These are phyloP conservation scores for Chloris gayana DNA, from an alignment of 176 grass and related monocot genomes.

Conservation along the genomic window DNA sequence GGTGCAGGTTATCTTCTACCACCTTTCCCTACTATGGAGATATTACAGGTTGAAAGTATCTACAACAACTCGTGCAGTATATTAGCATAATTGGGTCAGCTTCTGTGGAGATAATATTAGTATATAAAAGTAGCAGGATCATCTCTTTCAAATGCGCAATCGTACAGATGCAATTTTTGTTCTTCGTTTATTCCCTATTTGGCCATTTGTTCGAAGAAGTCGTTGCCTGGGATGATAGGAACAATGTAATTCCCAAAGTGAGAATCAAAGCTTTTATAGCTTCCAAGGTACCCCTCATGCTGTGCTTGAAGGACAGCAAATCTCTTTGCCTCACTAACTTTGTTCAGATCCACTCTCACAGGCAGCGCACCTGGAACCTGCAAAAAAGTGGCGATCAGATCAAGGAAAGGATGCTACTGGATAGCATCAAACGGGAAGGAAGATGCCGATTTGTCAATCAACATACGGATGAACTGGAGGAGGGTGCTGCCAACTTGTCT, in stretches of 20 bases:
- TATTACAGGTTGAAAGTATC: constrained; percentile 16
- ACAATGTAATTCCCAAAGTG: constrained; percentile 83
- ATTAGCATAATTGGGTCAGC: neutral
- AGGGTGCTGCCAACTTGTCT: constrained; percentile 44
- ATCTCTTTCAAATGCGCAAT: neutral
- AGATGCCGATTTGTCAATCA: constrained; percentile 14
- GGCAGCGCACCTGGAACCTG: constrained; percentile 45
- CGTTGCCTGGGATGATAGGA: constrained; percentile 66
- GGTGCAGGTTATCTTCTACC: neutral
- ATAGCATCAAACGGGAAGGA: constrained; percentile 26
- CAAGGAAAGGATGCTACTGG: constrained; percentile 21
- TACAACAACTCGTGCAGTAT: neutral
- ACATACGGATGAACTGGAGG: constrained; percentile 37
- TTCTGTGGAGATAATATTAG: neutral
- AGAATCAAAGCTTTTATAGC: constrained; percentile 84
- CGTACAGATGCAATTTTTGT: neutral
- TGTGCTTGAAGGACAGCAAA: constrained; percentile 73
- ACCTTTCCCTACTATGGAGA: neutral
- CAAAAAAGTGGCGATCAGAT: constrained; percentile 38
- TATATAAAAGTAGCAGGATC: neutral
- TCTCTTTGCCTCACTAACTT: constrained; percentile 71
- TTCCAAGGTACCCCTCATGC: constrained; percentile 75
- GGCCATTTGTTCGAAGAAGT: constrained; percentile 41
- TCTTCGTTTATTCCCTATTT: constrained; percentile 14
- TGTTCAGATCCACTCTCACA: constrained; percentile 57